Evolutionary conservation across 495 filamentous ascomycete genomes (phyloP), one percentile per base, ranked within the genome.

Genomic region (Penicillium canariense): DNA sequence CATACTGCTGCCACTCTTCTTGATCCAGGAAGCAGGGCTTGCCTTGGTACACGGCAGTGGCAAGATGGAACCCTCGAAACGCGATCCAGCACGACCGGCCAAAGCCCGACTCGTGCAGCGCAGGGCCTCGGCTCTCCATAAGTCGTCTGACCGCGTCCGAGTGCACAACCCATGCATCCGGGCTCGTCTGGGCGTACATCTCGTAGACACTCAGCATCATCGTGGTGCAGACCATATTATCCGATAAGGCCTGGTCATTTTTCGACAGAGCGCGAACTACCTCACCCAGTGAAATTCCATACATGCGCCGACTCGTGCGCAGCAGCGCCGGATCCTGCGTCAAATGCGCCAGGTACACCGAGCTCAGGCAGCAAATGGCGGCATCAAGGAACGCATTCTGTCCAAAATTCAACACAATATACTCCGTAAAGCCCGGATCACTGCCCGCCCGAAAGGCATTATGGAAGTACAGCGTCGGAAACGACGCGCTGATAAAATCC

Each of bases 171-270:
- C 68, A 73, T 5, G 65, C 65, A 23, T 63, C 60, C 11, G 55
- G 55, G 8, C 52, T 62, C 11, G 70, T 68, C 32, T 63, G 67
- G 18, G 67, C 67, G 34, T 67, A 68, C 68, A 71, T 73, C 39
- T 73, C 70, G 49, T 63, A 73, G 5, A 71, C 58, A 15, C 67
- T 67, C n/a, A 73, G 62, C 57, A 71, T 63, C 57, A 73, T 70
- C 8, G 60, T 50, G 2, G 68, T 61, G 40, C 67, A 65, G 0
- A 73, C 46, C 65, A 71, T 71, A 15, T 62, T 67, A 42, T 67
- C 66, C 0, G 66, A 69, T 38, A 58, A 58, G 2, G 64, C 66
- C 5, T 57, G 56, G 1, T 65, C 51, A 12, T 59, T 49, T 5
- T 59, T 64, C 1, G 59, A 43, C 0, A 72, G 42, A 3, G 66